phyloP scores from a whole-genome alignment of 331 rosid genomes.

The Acacia concinna region DNA sequence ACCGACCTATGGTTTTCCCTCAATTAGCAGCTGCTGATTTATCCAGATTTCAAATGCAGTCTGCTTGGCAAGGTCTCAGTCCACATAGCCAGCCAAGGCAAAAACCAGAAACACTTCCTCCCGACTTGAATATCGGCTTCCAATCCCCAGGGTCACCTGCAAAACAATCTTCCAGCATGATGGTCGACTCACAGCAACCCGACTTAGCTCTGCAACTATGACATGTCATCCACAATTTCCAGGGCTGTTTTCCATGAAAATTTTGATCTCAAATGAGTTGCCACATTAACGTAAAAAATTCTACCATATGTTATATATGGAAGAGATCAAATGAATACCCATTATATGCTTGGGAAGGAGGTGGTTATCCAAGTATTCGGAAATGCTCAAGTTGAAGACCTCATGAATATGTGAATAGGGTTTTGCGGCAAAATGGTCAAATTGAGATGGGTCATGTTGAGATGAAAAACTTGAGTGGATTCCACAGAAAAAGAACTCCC shows the following conservation, averaged over 20 bases:
- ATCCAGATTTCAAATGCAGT: constrained; percentile 68
- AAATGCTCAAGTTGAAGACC: constrained; percentile 29
- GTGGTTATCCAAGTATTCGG: constrained; percentile 15
- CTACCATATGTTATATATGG: constrained; percentile 25
- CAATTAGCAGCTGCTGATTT: constrained; percentile 60
- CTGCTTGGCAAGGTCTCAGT: constrained; percentile 65
- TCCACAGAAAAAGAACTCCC: constrained; percentile 4
- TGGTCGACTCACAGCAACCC: constrained; percentile 92
- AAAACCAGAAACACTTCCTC: constrained; percentile 75
- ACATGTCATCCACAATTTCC: constrained; percentile 16
- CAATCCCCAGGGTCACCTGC: constrained; percentile 89
- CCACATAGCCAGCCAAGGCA: constrained; percentile 62
- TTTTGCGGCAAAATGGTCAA: constrained; percentile 21
- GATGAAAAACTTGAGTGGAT: constrained; percentile 4
- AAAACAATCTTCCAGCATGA: constrained; percentile 70
- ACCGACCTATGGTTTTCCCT: constrained; percentile 56
- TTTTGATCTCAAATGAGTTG: constrained; percentile 28
- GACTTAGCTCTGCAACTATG: constrained; percentile 92
- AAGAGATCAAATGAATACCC: constrained; percentile 31
- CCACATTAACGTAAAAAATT: constrained; percentile 23
- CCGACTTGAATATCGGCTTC: constrained; percentile 84
- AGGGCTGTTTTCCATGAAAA: constrained; percentile 2
- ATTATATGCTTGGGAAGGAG: constrained; percentile 20
- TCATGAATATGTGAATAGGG: constrained; percentile 24
- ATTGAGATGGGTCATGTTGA: constrained; percentile 22